These are phyloP conservation scores for Oryza meridionalis DNA, from an alignment of 176 grass and related monocot species.

Conservation along the genomic window DNA sequence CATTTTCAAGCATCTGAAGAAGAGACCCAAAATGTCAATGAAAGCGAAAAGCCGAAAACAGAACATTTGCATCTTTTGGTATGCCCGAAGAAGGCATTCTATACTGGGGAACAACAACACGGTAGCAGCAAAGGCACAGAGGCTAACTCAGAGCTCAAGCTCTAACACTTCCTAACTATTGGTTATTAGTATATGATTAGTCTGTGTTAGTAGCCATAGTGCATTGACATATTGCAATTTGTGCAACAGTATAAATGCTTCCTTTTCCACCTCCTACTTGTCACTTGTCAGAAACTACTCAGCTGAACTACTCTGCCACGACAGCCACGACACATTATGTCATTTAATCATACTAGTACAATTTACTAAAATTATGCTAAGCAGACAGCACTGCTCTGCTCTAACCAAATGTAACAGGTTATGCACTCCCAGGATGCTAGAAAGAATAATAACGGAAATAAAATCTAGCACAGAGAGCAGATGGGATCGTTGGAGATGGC, in stretches of 20 bases:
- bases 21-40: not conserved
- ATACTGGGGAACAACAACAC: not conserved
- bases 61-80: not conserved
- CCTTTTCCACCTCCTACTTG: not conserved
- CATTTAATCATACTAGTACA: constrained; percentile 7
- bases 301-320: not conserved
- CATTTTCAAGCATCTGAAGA: constrained; percentile 71
- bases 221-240: not conserved
- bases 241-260: not conserved
- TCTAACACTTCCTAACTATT: not conserved
- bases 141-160: not conserved
- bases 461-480: constrained; percentile 27
- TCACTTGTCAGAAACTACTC: not conserved
- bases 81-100: not conserved
- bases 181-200: not conserved
- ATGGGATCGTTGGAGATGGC: not conserved
- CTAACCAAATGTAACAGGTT: constrained; percentile 15
- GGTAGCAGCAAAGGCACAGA: constrained; percentile 7
- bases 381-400: not conserved
- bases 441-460: not conserved
- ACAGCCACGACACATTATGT: not conserved
- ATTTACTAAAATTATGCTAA: not conserved
- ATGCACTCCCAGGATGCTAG: constrained; percentile 11
- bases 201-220: not conserved
- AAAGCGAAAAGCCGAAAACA: not conserved